phyloP scores from a whole-genome alignment of 176 grass and related monocot genomes.

The Musa troglodytarum region DNA sequence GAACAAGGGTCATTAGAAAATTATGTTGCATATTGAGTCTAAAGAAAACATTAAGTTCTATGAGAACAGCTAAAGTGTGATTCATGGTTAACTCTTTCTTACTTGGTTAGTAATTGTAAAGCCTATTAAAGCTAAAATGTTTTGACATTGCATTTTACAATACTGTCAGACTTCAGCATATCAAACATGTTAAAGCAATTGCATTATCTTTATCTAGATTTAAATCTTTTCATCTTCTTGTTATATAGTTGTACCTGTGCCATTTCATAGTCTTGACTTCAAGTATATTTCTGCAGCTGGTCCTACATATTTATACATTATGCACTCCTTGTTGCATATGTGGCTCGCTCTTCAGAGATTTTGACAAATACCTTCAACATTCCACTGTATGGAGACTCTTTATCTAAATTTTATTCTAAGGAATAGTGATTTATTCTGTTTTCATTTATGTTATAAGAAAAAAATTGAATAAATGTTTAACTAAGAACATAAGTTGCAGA shows the following conservation, averaged over 20 bases:
- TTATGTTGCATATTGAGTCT: too few relatives aligned
- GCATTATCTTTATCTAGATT: not conserved
- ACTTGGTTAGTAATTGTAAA: too few relatives aligned
- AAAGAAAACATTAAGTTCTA: too few relatives aligned
- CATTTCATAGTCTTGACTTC: not conserved
- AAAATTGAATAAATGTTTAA: too few relatives aligned
- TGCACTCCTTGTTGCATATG: conserved; percentile 85
- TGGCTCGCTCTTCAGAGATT: conserved; percentile 96
- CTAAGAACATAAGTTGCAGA: too few relatives aligned
- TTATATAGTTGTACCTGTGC: not conserved
- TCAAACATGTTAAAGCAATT: not conserved
- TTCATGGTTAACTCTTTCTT: too few relatives aligned
- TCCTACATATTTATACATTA: conserved; percentile 97
- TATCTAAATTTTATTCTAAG: conserved; percentile 11
- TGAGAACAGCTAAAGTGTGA: too few relatives aligned
- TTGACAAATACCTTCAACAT: conserved; percentile 64
- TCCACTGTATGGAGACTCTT: conserved; percentile 52
- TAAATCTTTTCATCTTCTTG: not conserved
- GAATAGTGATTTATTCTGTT: not conserved
- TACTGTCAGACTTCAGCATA: too few relatives aligned
- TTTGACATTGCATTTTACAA: too few relatives aligned
- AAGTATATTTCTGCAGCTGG: conserved; percentile 41
- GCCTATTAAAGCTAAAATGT: too few relatives aligned
- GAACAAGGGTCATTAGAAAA: too few relatives aligned
- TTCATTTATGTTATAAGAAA: not conserved